Base-by-base conservation (phyloP, 1,284 basidiomycete genomes). In the Ceratobasidium sp. region DNA sequence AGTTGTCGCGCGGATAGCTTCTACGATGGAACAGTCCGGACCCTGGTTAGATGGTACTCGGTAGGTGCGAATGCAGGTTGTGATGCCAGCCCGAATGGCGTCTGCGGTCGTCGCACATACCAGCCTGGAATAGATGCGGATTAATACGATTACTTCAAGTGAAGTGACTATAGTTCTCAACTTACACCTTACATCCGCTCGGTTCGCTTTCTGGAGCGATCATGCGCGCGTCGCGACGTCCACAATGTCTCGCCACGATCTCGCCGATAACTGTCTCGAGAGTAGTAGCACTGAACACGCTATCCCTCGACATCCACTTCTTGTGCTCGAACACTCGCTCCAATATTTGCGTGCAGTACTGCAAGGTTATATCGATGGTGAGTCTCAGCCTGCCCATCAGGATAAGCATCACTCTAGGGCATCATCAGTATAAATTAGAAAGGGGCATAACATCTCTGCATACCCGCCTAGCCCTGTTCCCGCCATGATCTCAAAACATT, bases 401-500 rank as follows among this genome's bases (percentile, higher is more conserved):
- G 11, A 82, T 73, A n/a, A 6, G 81, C 77, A 49, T 81, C 76
- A 11, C 82, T 76, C 1, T 79, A 80, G 35, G 6, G 35, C 4
- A 38, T 38, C 35, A 38, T 38, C n/a, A 9, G n/a, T 47, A 4
- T n/a, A 28, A 9, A 30, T 26, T 26, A 16, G 18, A 8, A 21
- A 1, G 13, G 3, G 30, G 2, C 3, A 13, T 26, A 28, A 63
- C 11, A 11, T 13, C 9, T 2, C 5, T 30, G 44, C 62, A 35
- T 52, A 54, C 49, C 63, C 63, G 13, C 81, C 81, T 8, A 78
- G 76, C 1, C 79, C 79, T 6, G 80, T 79, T 1, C 81, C 81
- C 43, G 77, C 78, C 38, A 82, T 79, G 14, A 81, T 73, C 69
- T 81, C 80, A 74, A 81, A 82, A 41, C 79, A 70, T 46, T 81